These are phyloP conservation scores for Leptographium flavum DNA, from an alignment of 2,329 filamentous ascomycete genomes.

Conservation along the genomic window DNA sequence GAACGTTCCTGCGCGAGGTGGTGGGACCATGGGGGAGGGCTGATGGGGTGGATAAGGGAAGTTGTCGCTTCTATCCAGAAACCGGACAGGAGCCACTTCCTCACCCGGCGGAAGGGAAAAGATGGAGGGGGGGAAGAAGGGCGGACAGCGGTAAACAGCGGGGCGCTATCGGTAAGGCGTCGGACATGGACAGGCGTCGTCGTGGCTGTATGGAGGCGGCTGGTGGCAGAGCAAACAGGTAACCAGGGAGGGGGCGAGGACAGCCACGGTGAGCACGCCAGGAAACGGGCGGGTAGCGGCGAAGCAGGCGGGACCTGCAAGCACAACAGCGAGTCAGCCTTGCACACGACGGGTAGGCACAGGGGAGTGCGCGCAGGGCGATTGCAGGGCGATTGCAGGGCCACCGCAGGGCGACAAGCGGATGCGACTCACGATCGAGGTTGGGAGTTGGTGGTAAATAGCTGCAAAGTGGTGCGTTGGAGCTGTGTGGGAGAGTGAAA, in stretches of 20 bases:
- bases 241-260: background rate
- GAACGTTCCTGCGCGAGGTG: slow-evolving; percentile 49
- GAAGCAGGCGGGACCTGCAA: background rate
- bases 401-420: background rate
- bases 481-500: background rate
- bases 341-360: background rate
- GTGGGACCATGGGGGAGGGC: slow-evolving; percentile 36
- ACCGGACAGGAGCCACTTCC: slow-evolving; percentile 13
- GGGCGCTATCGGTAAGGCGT: slow-evolving; percentile 1
- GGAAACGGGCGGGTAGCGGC: background rate
- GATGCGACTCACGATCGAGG: slow-evolving; percentile 1
- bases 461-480: background rate
- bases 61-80: slow-evolving; percentile 11
- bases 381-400: too few relatives aligned
- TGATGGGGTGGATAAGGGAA: slow-evolving; percentile 7
- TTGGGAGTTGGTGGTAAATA: background rate
- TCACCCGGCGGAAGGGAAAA: slow-evolving; percentile 10
- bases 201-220: background rate
- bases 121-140: background rate
- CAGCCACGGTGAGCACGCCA: background rate
- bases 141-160: background rate
- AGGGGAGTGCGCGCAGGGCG: background rate
- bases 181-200: slow-evolving; percentile 3
- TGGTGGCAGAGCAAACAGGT: background rate
- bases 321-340: background rate